Conservation (phyloP, 2,329 filamentous ascomycete genomes). For the Phyllosticta citribraziliensis region DNA sequence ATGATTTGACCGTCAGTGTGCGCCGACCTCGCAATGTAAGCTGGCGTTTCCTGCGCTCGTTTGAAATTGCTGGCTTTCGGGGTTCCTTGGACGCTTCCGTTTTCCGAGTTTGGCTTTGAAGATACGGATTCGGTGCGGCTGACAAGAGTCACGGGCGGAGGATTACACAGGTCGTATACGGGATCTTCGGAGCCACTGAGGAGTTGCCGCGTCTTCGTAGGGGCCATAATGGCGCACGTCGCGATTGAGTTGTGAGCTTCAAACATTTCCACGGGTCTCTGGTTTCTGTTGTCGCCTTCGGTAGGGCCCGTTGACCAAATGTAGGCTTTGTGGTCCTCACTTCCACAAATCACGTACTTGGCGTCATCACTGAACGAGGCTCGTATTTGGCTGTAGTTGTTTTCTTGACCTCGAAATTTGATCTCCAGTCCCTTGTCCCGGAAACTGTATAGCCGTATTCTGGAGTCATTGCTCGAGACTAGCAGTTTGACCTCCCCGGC, state of each 20-base stretch:
- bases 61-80: slow-evolving; percentile 25
- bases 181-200: slow-evolving; percentile 78
- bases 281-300: slow-evolving; percentile 64
- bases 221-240: slow-evolving; percentile 80
- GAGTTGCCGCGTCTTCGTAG: slow-evolving; percentile 64
- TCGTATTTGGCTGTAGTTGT: slow-evolving; percentile 80
- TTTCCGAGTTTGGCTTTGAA: slow-evolving; percentile 38
- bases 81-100: slow-evolving; percentile 24
- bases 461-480: slow-evolving; percentile 90
- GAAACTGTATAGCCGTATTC: slow-evolving; percentile 81
- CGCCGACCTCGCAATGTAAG: slow-evolving; percentile 64
- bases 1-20: slow-evolving; percentile 84
- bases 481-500: slow-evolving; percentile 70
- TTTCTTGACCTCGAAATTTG: slow-evolving; percentile 88
- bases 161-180: slow-evolving; percentile 94
- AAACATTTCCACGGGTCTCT: slow-evolving; percentile 77
- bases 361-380: slow-evolving; percentile 83
- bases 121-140: slow-evolving; percentile 56
- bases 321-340: slow-evolving; percentile 82
- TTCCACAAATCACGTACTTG: slow-evolving; percentile 80
- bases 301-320: slow-evolving; percentile 64
- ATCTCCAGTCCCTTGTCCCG: slow-evolving; percentile 74
- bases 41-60: slow-evolving; percentile 55
- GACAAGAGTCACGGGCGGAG: slow-evolving; percentile 74
- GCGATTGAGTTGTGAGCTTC: slow-evolving; percentile 84